Base-by-base conservation (phyloP, 768 basidiomycete species). In the Calocera cornea region DNA sequence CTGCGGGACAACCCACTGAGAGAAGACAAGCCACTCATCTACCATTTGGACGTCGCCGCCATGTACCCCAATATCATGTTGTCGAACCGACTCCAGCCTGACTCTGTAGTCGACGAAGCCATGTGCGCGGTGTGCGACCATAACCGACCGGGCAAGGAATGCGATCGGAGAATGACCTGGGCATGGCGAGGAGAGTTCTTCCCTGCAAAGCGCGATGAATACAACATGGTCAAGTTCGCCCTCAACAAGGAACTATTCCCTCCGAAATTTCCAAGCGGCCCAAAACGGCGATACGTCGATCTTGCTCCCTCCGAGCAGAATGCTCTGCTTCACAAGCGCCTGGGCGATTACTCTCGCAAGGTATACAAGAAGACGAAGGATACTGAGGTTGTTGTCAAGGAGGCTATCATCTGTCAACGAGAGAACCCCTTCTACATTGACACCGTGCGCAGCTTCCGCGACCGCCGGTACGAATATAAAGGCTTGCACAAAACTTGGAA, bases 31-130 rank as follows among this genome's bases (percentile, higher is more conserved):
- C 97, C 97, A 0, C 85, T 98, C 70, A 98, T 99, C 74, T 99
- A 99, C 78, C 97, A 99, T 77, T 78, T 98, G 73, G 97, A 99
- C 73, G 97, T 99, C 70, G 97, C 97, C 1, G 97, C 97, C 70
- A 99, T 99, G 97, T 98, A 99, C 76, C 97, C 97, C 67, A 99
- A 98, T 77, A 98, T 99, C 84, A 99, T 99, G 97, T 87, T 99
- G 81, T 97, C 95, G 19, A 99, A 99, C 75, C 91, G 97, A 36
- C 83, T 99, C 1, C 97, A 99, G 72, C 97, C 97, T 1, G 97
- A 99, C 77, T 97, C 97, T 1, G 90, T 98, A 79, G 89, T 97
- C 11, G 92, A 95, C 73, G 97, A 98, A 76, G 86, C 95, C 22
- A 89, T 88, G 19, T 99, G 97, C 73, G 97, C 97, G 0, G 94